These are phyloP conservation scores for Amniculicola lignicola DNA, from an alignment of 495 filamentous ascomycete genomes.

Conservation along the genomic window DNA sequence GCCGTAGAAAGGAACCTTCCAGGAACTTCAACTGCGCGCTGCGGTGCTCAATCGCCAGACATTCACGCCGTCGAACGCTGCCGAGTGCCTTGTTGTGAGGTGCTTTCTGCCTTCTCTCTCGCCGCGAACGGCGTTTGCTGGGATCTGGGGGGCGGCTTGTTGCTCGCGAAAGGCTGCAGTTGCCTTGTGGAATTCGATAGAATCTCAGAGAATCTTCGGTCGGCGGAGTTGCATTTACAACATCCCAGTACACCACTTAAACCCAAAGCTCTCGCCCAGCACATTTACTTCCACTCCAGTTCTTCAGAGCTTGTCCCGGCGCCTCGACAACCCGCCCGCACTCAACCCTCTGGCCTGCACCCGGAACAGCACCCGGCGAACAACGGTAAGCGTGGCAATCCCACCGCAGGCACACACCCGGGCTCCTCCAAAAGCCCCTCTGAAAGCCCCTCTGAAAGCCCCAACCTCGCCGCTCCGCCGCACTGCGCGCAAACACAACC, in stretches of 20 bases:
- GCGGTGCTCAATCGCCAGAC: too few species aligned
- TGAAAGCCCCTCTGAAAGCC: neutral
- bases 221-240: constrained; percentile 23
- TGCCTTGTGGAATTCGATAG: constrained; percentile 27
- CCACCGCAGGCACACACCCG: too few species aligned
- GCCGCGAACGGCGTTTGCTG: neutral
- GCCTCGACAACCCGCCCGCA: neutral
- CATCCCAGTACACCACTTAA: constrained; percentile 18
- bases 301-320: neutral
- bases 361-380: neutral
- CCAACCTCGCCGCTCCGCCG: neutral
- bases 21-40: too few species aligned
- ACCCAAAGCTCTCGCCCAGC: constrained; percentile 11
- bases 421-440: too few species aligned
- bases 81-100: too few species aligned
- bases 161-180: constrained; percentile 22
- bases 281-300: neutral
- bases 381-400: neutral
- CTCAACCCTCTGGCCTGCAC: neutral
- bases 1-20: too few species aligned
- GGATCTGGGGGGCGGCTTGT: neutral
- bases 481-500: neutral
- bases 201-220: constrained; percentile 27
- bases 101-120: neutral
- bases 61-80: too few species aligned